Conservation (phyloP, 2,329 filamentous ascomycete species). For the Rachicladosporium sp. region DNA sequence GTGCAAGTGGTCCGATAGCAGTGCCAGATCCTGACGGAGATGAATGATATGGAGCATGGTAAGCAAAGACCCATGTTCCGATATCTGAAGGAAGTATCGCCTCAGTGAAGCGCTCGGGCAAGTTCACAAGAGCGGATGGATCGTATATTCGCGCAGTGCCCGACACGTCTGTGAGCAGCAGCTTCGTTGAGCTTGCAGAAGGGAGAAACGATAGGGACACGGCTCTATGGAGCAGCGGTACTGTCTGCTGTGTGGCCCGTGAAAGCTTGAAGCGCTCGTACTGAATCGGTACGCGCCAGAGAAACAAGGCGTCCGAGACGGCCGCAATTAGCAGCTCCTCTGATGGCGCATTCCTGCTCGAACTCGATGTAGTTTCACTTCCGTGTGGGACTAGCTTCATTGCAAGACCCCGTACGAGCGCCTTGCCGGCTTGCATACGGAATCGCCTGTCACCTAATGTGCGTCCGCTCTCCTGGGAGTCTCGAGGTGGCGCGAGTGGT, state of each 20-base stretch:
- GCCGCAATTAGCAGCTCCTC: constrained; percentile 7
- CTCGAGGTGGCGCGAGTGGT: constrained; percentile 39
- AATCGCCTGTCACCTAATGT: constrained; percentile 7
- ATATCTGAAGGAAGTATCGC: constrained; percentile 1
- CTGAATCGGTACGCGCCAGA: constrained; percentile 14
- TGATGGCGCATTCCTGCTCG: not conserved
- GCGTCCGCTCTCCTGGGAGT: constrained; percentile 11
- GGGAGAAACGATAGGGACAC: constrained; percentile 16
- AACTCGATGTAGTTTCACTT: not conserved
- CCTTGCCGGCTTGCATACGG: constrained; percentile 2
- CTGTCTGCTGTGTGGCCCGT: constrained; percentile 8
- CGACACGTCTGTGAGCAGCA: constrained; percentile 43
- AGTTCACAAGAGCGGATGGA: constrained; percentile 21
- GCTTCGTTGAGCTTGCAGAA: constrained; percentile 18
- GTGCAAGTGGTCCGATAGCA: constrained; percentile 10
- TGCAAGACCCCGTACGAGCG: constrained; percentile 8
- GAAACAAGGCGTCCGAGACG: constrained; percentile 8
- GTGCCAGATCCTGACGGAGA: constrained; percentile 7
- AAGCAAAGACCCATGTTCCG: constrained; percentile 19
- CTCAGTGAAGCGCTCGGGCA: too few relatives aligned
- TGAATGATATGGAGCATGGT: constrained; percentile 15
- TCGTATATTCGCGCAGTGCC: constrained; percentile 48
- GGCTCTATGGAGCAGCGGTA: constrained; percentile 9
- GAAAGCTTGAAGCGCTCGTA: constrained; percentile 9
- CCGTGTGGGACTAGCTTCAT: constrained; percentile 2